These are phyloP conservation scores for Podosphaera aphanis DNA, from an alignment of 2,329 filamentous ascomycete species.

Conservation along the genomic window DNA sequence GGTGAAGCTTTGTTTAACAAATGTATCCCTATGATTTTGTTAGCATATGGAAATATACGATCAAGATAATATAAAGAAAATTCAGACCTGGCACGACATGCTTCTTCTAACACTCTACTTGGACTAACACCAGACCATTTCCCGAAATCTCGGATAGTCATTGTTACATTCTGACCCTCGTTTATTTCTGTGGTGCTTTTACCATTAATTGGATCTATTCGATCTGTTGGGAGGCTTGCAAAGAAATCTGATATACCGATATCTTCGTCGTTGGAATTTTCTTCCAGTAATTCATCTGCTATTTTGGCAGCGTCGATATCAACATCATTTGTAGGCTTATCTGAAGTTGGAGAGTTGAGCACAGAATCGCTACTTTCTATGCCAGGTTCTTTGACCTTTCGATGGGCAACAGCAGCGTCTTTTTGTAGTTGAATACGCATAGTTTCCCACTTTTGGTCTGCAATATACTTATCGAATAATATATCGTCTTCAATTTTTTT, in stretches of 20 bases:
- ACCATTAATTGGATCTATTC: slow-evolving; percentile 33
- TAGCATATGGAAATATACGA: slow-evolving; percentile 1
- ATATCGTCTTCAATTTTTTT: slow-evolving; percentile 56
- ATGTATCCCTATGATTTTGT: slow-evolving; percentile 33
- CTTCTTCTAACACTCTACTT: slow-evolving; percentile 56
- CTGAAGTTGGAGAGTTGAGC: slow-evolving; percentile 11
- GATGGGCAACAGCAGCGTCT: slow-evolving; percentile 28
- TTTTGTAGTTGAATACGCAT: slow-evolving; percentile 36
- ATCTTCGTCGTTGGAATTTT: slow-evolving; percentile 25
- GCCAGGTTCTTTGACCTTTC: slow-evolving; percentile 16
- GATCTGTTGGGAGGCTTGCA: slow-evolving; percentile 33
- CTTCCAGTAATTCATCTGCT: slow-evolving; percentile 32
- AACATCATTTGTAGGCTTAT: slow-evolving; percentile 23
- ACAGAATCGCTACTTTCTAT: slow-evolving; percentile 11
- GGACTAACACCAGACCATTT: slow-evolving; percentile 59
- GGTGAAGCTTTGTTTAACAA: slow-evolving; percentile 41
- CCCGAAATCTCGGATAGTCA: slow-evolving; percentile 61
- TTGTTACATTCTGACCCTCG: slow-evolving; percentile 26
- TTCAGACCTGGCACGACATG: slow-evolving; percentile 52
- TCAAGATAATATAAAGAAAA: slow-evolving; percentile 1
- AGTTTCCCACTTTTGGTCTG: slow-evolving; percentile 40
- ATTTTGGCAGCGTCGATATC: slow-evolving; percentile 33
- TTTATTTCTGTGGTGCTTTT: slow-evolving; percentile 32
- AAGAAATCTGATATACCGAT: slow-evolving; percentile 32
- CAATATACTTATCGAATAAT: slow-evolving; percentile 44